Conservation (phyloP, 192 early-diverging fungal genomes). For the Entrophospora sp. region DNA sequence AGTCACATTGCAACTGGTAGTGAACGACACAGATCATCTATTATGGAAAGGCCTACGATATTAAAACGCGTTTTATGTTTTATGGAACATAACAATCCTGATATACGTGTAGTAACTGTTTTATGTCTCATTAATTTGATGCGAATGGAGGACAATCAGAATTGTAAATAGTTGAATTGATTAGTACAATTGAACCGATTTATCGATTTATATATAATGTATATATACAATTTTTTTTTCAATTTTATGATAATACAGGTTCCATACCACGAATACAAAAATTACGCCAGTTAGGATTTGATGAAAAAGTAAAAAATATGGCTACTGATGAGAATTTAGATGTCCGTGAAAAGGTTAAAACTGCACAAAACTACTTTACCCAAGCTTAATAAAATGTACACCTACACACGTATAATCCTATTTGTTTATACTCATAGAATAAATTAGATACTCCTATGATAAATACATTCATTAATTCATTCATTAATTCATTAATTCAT, state of each 20-base stretch:
- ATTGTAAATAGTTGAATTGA: conserved; percentile 12
- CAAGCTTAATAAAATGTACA: conserved; percentile 2
- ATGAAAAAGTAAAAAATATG: conserved; percentile 45
- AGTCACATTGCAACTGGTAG: conserved; percentile 63
- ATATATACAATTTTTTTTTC: too few species aligned
- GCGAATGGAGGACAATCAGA: conserved; percentile 49
- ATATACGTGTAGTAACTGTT: conserved; percentile 52
- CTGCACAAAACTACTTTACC: conserved; percentile 50
- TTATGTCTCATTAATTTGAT: conserved; percentile 75
- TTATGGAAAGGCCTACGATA: conserved; percentile 48
- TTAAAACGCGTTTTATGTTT: conserved; percentile 38
- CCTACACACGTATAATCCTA: background rate
- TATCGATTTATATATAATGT: background rate
- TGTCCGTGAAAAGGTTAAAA: conserved; percentile 64
- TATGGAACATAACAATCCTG: conserved; percentile 45
- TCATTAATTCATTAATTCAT: too few species aligned
- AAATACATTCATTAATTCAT: too few species aligned
- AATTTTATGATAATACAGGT: conserved; percentile 10
- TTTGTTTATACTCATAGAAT: background rate
- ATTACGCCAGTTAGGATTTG: conserved; percentile 49
- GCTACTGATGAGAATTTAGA: conserved; percentile 52
- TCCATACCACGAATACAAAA: conserved; percentile 36
- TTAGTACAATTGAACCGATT: background rate
- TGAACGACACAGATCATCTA: conserved; percentile 49
- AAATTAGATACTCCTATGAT: too few species aligned